Percentiles rank a stretch among this genome's conserved stretches.
Conservation (phyloP, 192 early-diverging fungal species). For the Coemansia sp. region DNA sequence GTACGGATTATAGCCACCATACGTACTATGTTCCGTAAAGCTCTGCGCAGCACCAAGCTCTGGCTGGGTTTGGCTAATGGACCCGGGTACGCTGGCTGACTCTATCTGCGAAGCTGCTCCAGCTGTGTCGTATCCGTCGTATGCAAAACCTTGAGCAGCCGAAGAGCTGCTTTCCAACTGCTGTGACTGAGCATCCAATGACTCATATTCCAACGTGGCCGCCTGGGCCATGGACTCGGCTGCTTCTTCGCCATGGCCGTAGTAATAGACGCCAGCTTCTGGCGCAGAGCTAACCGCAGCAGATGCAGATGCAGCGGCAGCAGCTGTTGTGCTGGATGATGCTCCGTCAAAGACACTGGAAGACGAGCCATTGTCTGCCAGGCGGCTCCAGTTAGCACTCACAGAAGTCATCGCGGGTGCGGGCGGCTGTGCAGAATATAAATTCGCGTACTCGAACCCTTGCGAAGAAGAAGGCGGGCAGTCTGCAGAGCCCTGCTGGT, state of each 20-base stretch:
- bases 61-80: conserved; percentile 4
- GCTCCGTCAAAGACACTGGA: conserved; percentile 12
- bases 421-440: not conserved
- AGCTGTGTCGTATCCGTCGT: not conserved
- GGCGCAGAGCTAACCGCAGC: not conserved
- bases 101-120: not conserved
- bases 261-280: not conserved
- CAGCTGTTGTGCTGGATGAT: not conserved
- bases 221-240: not conserved
- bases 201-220: conserved; percentile 13
- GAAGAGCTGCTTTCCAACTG: not conserved
- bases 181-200: conserved; percentile 10
- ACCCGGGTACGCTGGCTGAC: not conserved
- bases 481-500: not conserved
- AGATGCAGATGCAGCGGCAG: not conserved
- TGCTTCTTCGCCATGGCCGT: conserved; percentile 8
- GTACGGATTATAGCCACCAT: conserved; percentile 9
- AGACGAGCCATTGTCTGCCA: conserved; percentile 19
- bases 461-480: not conserved
- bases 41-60: not conserved
- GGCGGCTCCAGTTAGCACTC: conserved; percentile 20
- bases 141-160: conserved; percentile 3
- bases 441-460: not conserved
- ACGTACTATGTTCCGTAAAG: conserved; percentile 3
- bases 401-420: conserved; percentile 1